These are phyloP conservation scores for Gymnopilus junonius DNA, from an alignment of 768 basidiomycete species.

Conservation along the genomic window DNA sequence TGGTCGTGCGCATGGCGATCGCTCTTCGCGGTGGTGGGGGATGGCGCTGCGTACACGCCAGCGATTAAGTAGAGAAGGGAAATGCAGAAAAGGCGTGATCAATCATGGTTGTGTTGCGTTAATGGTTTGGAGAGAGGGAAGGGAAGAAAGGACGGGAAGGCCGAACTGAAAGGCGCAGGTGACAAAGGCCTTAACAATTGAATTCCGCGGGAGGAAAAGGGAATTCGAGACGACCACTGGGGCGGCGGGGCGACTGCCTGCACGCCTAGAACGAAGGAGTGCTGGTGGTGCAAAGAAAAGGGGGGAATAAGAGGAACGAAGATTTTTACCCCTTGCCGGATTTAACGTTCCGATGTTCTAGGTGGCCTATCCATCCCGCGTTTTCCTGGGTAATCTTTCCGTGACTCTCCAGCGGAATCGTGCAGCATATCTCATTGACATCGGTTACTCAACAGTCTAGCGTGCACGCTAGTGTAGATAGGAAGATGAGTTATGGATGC, in stretches of 20 bases:
- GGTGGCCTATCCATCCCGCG: background rate
- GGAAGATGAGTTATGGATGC: background rate
- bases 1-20: background rate
- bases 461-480: background rate
- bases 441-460: background rate
- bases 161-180: background rate
- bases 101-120: background rate
- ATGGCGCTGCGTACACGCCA: background rate
- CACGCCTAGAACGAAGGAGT: background rate
- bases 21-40: background rate
- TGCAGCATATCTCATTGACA: background rate
- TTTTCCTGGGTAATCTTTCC: background rate
- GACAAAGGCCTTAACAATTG: background rate
- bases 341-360: background rate
- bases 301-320: background rate
- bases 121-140: too few species aligned
- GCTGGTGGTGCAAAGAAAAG: conserved; percentile 2
- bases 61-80: background rate
- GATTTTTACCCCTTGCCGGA: background rate
- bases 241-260: conserved; percentile 1
- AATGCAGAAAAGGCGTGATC: background rate
- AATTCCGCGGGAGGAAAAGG: background rate
- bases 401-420: background rate
- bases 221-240: background rate
- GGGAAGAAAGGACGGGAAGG: background rate